A percentile compares a stretch with the other conserved stretches of the same genome.
phyloP scores from a whole-genome alignment of 2,329 filamentous ascomycete genomes.

The Pseudogymnoascus sp. region DNA sequence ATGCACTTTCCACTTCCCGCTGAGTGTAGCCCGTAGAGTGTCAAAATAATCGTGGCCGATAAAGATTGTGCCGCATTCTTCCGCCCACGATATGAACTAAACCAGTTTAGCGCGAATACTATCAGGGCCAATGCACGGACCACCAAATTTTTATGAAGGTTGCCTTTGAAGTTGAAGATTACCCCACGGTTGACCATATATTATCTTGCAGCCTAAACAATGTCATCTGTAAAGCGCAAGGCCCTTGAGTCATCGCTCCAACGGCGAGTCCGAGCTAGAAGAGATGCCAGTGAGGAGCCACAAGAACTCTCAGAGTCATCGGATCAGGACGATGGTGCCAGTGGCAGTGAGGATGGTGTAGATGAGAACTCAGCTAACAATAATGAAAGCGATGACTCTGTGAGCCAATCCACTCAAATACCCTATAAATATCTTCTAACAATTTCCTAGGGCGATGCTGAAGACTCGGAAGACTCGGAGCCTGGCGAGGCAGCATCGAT shows the following conservation, averaged over 20 bases:
- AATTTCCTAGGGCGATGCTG: conserved; percentile 9
- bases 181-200: not conserved
- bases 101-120: not conserved
- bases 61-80: conserved; percentile 5
- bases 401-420: not conserved
- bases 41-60: conserved; percentile 3
- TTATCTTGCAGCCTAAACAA: conserved; percentile 11
- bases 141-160: conserved; percentile 7
- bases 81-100: not conserved
- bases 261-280: conserved; percentile 26
- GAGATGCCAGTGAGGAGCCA: conserved; percentile 24
- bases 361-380: conserved; percentile 27
- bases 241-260: conserved; percentile 20
- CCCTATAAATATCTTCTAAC: not conserved
- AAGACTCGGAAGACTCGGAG: conserved; percentile 14
- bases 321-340: conserved; percentile 25
- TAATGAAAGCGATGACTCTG: conserved; percentile 23
- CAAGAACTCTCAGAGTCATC: conserved; percentile 30
- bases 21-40: not conserved
- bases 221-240: conserved; percentile 27
- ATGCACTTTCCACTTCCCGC: not conserved
- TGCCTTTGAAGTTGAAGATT: not conserved
- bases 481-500: conserved; percentile 45
- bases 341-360: conserved; percentile 25
- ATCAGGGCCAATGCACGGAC: not conserved